phyloP scores from a whole-genome alignment of 1,284 basidiomycete species.

The Ceratobasidium sp. region DNA sequence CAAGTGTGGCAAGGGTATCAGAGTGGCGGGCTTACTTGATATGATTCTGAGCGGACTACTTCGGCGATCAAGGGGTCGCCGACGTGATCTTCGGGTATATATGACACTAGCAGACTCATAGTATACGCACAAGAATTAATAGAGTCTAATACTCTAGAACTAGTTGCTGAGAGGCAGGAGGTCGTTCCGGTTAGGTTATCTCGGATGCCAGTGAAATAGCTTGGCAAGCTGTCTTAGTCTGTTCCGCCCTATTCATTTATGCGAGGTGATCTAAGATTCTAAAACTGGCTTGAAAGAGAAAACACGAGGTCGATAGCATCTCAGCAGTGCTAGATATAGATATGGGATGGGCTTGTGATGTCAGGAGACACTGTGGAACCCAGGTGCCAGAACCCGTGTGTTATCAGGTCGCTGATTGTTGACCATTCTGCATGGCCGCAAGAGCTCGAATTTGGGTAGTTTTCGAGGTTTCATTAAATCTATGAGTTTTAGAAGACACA shows the following conservation, averaged over 20 bases:
- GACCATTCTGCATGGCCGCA: too few relatives aligned
- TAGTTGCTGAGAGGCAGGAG: not conserved
- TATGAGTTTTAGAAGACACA: too few relatives aligned
- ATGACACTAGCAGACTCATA: slow-evolving; percentile 21
- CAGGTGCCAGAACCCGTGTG: not conserved
- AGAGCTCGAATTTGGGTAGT: too few relatives aligned
- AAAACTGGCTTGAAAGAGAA: not conserved
- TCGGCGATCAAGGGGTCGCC: not conserved
- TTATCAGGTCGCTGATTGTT: not conserved
- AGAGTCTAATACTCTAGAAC: not conserved
- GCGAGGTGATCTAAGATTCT: not conserved
- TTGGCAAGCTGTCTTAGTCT: not conserved
- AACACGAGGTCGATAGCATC: slow-evolving; percentile 4
- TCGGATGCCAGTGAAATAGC: not conserved
- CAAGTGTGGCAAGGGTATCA: not conserved
- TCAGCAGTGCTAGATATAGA: not conserved
- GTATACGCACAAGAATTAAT: not conserved
- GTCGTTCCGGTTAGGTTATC: not conserved
- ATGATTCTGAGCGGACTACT: slow-evolving; percentile 21
- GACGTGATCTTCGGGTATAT: slow-evolving; percentile 6
- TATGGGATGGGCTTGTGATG: not conserved
- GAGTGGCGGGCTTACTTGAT: slow-evolving; percentile 12
- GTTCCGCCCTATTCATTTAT: not conserved
- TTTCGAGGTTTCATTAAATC: too few relatives aligned
- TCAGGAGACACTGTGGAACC: not conserved